Evolutionary conservation across 2,329 filamentous ascomycete species (phyloP).

Genomic region (Hypoxylon sp.): DNA sequence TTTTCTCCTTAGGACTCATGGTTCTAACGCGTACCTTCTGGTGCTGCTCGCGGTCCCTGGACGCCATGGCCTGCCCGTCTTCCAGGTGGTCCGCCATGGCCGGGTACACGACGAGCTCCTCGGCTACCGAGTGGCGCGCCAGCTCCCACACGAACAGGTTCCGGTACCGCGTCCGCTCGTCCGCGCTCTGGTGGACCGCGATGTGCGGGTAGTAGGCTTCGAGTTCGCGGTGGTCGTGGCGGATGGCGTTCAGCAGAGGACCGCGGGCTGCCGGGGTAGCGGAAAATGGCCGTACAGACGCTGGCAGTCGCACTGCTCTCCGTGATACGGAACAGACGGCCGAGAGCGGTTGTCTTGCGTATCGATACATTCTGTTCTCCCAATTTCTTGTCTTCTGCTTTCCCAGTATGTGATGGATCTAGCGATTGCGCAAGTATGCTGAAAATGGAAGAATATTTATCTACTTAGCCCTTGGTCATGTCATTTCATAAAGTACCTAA

Average conservation of each 20-base stretch:
- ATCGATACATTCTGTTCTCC: slow-evolving; percentile 10
- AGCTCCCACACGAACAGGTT: slow-evolving; percentile 60
- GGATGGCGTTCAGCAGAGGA: slow-evolving; percentile 47
- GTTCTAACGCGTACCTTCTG: slow-evolving; percentile 46
- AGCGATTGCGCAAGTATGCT: background rate
- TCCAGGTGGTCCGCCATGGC: slow-evolving; percentile 59
- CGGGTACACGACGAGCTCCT: slow-evolving; percentile 62
- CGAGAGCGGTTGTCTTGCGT: background rate
- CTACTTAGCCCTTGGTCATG: too few species aligned
- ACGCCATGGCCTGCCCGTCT: slow-evolving; percentile 53
- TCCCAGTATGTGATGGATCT: background rate
- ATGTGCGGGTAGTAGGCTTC: slow-evolving; percentile 53
- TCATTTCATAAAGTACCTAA: too few species aligned
- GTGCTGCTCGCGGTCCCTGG: slow-evolving; percentile 58
- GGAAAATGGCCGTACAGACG: slow-evolving; percentile 9
- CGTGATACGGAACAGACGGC: background rate
- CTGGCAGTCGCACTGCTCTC: background rate
- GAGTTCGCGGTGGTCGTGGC: slow-evolving; percentile 49
- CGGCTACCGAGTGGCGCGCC: slow-evolving; percentile 56
- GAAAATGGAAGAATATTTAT: too few species aligned
- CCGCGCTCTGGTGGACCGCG: slow-evolving; percentile 45
- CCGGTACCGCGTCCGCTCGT: slow-evolving; percentile 51
- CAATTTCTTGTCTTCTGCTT: background rate
- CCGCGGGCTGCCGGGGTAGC: slow-evolving; percentile 9
- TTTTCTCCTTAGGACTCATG: background rate